Conservation (phyloP, 371 early-diverging fungal genomes). For the Capniomyces stellatus region DNA sequence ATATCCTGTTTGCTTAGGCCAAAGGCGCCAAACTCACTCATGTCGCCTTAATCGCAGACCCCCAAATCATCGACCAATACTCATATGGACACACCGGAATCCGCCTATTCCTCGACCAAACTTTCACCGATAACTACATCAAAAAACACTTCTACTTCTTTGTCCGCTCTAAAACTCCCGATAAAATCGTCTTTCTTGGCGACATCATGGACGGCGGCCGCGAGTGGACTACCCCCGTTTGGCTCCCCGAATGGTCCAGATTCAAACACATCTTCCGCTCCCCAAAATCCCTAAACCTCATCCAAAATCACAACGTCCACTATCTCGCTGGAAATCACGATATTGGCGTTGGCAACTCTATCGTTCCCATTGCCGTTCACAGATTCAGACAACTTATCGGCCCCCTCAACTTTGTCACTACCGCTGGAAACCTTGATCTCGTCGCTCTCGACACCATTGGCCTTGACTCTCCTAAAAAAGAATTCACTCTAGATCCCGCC, state of each 20-base stretch:
- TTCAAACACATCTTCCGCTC: conserved; percentile 26
- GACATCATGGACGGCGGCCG: conserved; percentile 81
- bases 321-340: conserved; percentile 82
- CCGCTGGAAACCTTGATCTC: conserved; percentile 38
- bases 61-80: conserved; percentile 77
- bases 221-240: conserved; percentile 40
- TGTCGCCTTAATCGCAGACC: conserved; percentile 60
- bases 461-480: conserved; percentile 30
- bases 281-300: not conserved
- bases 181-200: conserved; percentile 56
- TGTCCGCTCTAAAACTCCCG: conserved; percentile 32
- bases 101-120: conserved; percentile 37
- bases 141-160: conserved; percentile 48
- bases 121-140: conserved; percentile 71
- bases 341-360: conserved; percentile 63
- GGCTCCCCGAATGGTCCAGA: conserved; percentile 22
- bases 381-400: conserved; percentile 46
- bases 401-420: conserved; percentile 37
- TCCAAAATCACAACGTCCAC: conserved; percentile 6
- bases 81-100: conserved; percentile 48
- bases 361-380: conserved; percentile 27
- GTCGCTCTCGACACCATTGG: conserved; percentile 61
- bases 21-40: not conserved
- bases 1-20: too few relatives aligned
- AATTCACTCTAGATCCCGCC: too few relatives aligned